Evolutionary conservation across 495 filamentous ascomycete genomes (phyloP), one percentile per base, ranked within the genome.

Genomic region (Hamigera avellanea): DNA sequence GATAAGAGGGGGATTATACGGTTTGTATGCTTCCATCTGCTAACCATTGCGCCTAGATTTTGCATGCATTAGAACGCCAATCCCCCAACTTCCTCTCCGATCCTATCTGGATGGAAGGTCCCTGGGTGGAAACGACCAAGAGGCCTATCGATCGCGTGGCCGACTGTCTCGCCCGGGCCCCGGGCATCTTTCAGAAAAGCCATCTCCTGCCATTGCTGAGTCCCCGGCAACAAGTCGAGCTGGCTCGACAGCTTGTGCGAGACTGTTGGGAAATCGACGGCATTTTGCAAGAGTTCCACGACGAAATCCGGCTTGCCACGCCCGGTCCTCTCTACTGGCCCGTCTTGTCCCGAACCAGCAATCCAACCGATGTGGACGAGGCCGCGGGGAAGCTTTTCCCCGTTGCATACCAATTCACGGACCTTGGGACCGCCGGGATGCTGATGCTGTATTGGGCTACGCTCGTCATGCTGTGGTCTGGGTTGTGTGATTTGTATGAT

Each of bases 381-480:
- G 18, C 10, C 9, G 14, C 7, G 9, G 38, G 34, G 4, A 39
- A 41, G 17, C 39, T 56, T 2, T 64, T 62, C 33, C 54, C 56
- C 1, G 46, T 58, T 8, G 41, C 49, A 8, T 57, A 47, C 32
- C 35, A 47, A 17, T 66, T 63, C 32, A 14, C 41, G 0, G 40
- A 52, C 28, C 27, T 55, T 3, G 10, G 16, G 9, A 48, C 35
- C 5, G 56, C 54, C 12, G 37, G 46, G 7, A 61, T 51, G 10
- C 44, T 56, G n/a, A 52, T 54, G 13, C 16, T 59, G 3, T 53
- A 56, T 27, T 66, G 59, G 62, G 48, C 53, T 0, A 45, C 46
- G 3, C 21, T 32, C 10, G 26, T 44, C 7, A 46, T 63, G 33
- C 37, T 63, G 26, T 52, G 42, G 45, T 44, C 38, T 8, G 42